Conservation (phyloP, 768 basidiomycete genomes). For the Mycena capillaripes region DNA sequence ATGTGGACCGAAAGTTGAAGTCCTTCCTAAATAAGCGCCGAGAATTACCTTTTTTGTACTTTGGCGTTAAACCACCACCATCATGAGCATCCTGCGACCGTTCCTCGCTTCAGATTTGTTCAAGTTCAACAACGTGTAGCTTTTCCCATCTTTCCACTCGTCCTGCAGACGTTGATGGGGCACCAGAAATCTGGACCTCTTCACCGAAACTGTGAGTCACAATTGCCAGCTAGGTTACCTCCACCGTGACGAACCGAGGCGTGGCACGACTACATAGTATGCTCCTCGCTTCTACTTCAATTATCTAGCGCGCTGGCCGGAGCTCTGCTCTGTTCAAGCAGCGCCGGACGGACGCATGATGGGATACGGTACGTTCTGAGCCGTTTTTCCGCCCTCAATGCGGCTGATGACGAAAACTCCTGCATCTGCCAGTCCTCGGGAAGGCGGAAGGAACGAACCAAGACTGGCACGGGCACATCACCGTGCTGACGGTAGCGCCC, state of each 20-base stretch:
- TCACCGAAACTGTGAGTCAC: constrained; percentile 92
- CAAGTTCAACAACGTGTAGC: constrained; percentile 91
- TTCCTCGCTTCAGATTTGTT: constrained; percentile 93
- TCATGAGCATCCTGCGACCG: constrained; percentile 88
- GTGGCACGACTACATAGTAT: constrained; percentile 82
- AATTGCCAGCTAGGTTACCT: background rate
- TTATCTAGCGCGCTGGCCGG: constrained; percentile 94
- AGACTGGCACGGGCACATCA: constrained; percentile 96
- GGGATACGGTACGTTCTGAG: constrained; percentile 90
- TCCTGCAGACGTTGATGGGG: constrained; percentile 25
- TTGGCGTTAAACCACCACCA: constrained; percentile 23
- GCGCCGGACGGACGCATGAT: constrained; percentile 88
- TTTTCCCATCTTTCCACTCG: background rate
- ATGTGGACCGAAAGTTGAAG: too few relatives aligned
- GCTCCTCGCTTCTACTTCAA: constrained; percentile 89
- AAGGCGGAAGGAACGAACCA: constrained; percentile 85
- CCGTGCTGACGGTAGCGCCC: constrained; percentile 94
- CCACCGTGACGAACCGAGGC: background rate
- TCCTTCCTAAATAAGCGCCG: too few relatives aligned
- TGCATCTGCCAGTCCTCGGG: constrained; percentile 78
- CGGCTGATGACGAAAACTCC: background rate
- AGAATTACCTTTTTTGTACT: background rate
- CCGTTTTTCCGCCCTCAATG: background rate
- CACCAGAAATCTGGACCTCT: constrained; percentile 91
- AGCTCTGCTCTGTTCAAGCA: constrained; percentile 88